These are phyloP conservation scores for Termitomyces sp. DNA, from an alignment of 768 basidiomycete species.

Conservation along the genomic window DNA sequence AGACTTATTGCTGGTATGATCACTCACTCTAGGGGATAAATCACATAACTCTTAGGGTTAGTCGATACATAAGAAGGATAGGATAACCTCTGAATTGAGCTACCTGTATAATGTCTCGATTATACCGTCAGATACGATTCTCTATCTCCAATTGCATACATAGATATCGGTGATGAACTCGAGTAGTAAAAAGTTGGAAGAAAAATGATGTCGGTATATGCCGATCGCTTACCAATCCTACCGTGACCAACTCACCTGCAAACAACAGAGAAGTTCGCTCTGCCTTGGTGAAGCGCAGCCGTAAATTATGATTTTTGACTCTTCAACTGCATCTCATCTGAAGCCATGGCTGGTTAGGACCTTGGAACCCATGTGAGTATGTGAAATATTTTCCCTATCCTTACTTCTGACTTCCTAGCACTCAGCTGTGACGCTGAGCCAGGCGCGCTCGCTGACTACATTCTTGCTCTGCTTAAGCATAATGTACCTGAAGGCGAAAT, in stretches of 20 bases:
- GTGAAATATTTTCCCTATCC: slow-evolving; percentile 5
- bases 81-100: no score
- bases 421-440: slow-evolving; percentile 94
- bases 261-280: not conserved
- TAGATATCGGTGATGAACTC: no score
- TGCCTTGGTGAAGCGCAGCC: slow-evolving; percentile 5
- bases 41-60: no score
- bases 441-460: slow-evolving; percentile 87
- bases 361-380: slow-evolving; percentile 82
- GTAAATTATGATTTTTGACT: slow-evolving; percentile 58
- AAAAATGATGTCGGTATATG: slow-evolving; percentile 5
- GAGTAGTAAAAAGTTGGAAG: no score
- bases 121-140: no score
- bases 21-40: no score
- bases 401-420: slow-evolving; percentile 11
- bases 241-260: not conserved
- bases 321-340: slow-evolving; percentile 56
- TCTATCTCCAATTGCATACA: no score
- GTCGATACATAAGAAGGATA: no score
- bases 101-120: no score
- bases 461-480: slow-evolving; percentile 88
- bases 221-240: slow-evolving; percentile 14
- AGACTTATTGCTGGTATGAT: no score
- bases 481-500: slow-evolving; percentile 80
- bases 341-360: slow-evolving; percentile 86